phyloP scores from a whole-genome alignment of 139 green algal species.

The Chlamydomonas schloesseri region DNA sequence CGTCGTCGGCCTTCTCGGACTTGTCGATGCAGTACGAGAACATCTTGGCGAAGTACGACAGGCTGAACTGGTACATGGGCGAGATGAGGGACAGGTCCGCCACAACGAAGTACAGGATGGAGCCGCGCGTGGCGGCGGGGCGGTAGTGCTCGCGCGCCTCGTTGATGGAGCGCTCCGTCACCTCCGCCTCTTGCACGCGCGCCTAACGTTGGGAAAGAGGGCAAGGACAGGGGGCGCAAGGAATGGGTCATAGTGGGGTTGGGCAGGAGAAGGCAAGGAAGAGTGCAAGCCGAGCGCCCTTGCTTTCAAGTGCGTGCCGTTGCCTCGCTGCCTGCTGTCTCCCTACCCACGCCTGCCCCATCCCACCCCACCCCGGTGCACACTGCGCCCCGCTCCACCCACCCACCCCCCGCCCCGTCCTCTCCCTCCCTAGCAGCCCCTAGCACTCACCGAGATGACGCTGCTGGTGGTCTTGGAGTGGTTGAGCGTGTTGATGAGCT shows the following conservation, averaged over 20 bases:
- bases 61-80: conserved; percentile 88
- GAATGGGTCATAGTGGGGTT: too few relatives aligned
- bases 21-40: conserved; percentile 87
- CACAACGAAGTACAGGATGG: conserved; percentile 86
- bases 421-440: not conserved
- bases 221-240: not conserved
- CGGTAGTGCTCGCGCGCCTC: conserved; percentile 84
- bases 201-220: conserved; percentile 42
- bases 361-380: too few relatives aligned
- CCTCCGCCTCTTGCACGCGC: conserved; percentile 86
- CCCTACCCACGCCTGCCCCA: too few relatives aligned
- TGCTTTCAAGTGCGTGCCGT: too few relatives aligned
- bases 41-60: conserved; percentile 83
- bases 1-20: conserved; percentile 68
- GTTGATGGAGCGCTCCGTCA: conserved; percentile 86
- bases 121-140: conserved; percentile 73
- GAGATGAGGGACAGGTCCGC: conserved; percentile 83
- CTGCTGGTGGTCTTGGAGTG: conserved; percentile 85
- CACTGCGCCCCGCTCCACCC: too few relatives aligned
- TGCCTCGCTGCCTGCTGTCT: too few relatives aligned
- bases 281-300: too few relatives aligned
- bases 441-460: conserved; percentile 65
- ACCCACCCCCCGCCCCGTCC: not conserved
- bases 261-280: not conserved
- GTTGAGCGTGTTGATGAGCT: conserved; percentile 92